Base-by-base conservation (phyloP, 257 asterid species). In the Paulownia fortunei region DNA sequence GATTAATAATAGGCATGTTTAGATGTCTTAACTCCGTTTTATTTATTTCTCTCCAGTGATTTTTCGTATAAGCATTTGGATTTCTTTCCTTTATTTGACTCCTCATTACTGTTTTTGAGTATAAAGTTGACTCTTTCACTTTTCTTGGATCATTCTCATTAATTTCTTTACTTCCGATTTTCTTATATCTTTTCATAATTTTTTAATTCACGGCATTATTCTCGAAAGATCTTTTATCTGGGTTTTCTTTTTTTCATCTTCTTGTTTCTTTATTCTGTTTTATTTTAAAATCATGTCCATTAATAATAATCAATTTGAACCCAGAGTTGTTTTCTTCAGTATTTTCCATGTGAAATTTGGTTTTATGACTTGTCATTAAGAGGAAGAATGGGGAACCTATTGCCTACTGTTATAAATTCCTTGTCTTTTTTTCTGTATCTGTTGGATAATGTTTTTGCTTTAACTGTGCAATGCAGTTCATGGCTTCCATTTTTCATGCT, bases 1-100 rank as follows among this genome's bases (percentile, higher is more conserved):
- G 34, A 65, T 71, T 34, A 72, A 27, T 65, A 46, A 54, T 72
- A 16, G 69, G 9, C 74, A 18, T 70, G 58, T 80, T 78, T 51
- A 60, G 69, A 77, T 62, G 47, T 59, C 56, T 69, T 0, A 36
- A 66, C 30, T 72, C 44, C 47, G 2, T 34, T 37, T 59, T 61
- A 16, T 19, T 8, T 1, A 44, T 61, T 51, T 16, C 3, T 16
- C 39, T 13, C 8, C 30, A 34, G 54, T 51, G 55, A 44, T 72
- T 78, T 68, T 37, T 32, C 27, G 1, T 70, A 32, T 59, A 32
- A 79, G 79, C 67, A 75, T 69, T 78, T 51, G 84, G 61, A 69
- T 86, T 75, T 60, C 23, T 74, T 77, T 76, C 79, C 77, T 78
- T 69, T 65, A 11, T 72, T 79, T 79, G 79, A 79, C 84, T 81